Evolutionary conservation across 345 rosid species (phyloP), one percentile per base, ranked within the genome.

Genomic region (Cochlearia excelsa): DNA sequence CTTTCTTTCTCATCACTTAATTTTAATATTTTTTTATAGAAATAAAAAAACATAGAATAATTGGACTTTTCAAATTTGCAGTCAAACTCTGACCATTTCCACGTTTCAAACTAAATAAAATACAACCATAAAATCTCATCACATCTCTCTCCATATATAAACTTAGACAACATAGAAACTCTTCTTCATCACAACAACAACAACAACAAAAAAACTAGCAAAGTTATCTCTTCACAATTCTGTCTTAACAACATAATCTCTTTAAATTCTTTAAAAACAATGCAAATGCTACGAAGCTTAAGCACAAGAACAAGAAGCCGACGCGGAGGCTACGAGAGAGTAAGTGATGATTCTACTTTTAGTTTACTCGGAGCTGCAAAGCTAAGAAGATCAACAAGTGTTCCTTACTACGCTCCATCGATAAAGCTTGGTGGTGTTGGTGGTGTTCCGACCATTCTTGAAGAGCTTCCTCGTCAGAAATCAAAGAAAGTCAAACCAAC

Each of bases 251-350:
- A 47, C 59, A 63, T 70, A 58, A 57, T 28, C 26, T 49, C 56
- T 33, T 69, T 42, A 1, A 33, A 34, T 43, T 50, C n/a, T 62
- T 27, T 43, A 9, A n/a, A 9, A 61, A 54, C 54, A 30, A 66
- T 65, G 72, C 48, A 68, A 66, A 81, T 87, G 91, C 47, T 84
- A 26, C 77, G 91, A 80, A 80, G 87, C 46, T 59, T 82, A 46
- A 87, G 84, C 69, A 78, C 82, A 3, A 75, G 82, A 23, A 70
- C 80, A 30, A 65, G 78, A 73, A 68, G 69, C 61, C 66, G 51
- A 23, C 49, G 57, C 49, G 74, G 79, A 39, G 74, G 79, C 4
- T 87, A 87, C 31, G 85, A 84, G 44, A 69, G 72, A 57, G 41
- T 84, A 2, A 78, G 47, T 4, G 79, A 72, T 37, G 81, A 81